Conservation (phyloP, 1,284 basidiomycete genomes). For the Coniophora puteana region DNA sequence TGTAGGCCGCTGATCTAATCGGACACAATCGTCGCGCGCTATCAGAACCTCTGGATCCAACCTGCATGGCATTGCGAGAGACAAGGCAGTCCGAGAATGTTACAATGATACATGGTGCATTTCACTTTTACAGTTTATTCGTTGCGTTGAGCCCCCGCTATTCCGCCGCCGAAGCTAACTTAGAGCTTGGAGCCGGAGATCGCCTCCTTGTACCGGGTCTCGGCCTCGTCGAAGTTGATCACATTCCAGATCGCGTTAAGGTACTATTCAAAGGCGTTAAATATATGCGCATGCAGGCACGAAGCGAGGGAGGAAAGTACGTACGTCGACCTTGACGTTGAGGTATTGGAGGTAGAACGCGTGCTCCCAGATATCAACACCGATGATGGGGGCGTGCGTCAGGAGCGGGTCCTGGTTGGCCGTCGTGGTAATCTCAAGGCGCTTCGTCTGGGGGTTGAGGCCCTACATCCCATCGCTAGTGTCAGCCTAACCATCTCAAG, state of each 20-base stretch:
- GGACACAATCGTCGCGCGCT: no score
- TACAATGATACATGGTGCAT: background rate
- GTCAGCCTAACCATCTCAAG: background rate
- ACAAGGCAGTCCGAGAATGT: no score
- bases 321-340: conserved; percentile 87
- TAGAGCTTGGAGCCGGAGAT: no score
- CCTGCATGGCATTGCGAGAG: no score
- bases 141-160: no score
- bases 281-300: conserved; percentile 5
- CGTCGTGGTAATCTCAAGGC: conserved; percentile 88
- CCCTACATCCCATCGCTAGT: conserved; percentile 42
- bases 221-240: conserved; percentile 90
- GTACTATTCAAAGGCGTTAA: no score
- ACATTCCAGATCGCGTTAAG: conserved; percentile 91
- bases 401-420: conserved; percentile 96
- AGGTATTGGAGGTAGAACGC: conserved; percentile 90
- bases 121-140: background rate
- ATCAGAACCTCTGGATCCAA: no score
- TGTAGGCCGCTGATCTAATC: no score
- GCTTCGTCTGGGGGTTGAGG: conserved; percentile 66
- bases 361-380: conserved; percentile 97
- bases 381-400: conserved; percentile 89
- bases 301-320: conserved; percentile 27
- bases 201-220: conserved; percentile 65
- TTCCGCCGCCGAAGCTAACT: no score